phyloP scores from a whole-genome alignment of 306 rosid genomes.

The Trifolium subterraneum region DNA sequence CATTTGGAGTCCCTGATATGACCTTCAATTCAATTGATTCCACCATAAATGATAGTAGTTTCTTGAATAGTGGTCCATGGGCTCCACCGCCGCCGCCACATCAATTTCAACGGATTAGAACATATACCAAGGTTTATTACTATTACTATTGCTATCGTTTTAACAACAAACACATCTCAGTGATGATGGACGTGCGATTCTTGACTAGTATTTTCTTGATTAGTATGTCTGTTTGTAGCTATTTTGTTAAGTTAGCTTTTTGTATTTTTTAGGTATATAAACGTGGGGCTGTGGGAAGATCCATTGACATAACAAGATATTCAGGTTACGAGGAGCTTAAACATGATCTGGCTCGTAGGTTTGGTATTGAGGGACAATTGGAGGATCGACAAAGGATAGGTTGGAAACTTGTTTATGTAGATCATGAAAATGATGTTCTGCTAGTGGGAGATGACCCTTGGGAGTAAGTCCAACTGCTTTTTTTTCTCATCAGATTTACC shows the following conservation, averaged over 20 bases:
- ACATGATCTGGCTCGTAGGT: conserved; percentile 89
- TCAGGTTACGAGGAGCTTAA: conserved; percentile 85
- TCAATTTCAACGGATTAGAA: conserved; percentile 83
- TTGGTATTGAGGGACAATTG: conserved; percentile 93
- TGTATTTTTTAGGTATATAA: conserved; percentile 71
- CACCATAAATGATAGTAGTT: conserved; percentile 70
- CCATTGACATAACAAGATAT: conserved; percentile 88
- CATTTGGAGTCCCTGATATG: conserved; percentile 94
- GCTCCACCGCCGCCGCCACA: conserved; percentile 70
- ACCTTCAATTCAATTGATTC: conserved; percentile 87
- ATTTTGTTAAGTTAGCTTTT: conserved; percentile 25
- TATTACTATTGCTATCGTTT: conserved; percentile 17
- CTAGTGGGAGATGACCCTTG: conserved; percentile 98
- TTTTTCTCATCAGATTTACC: conserved; percentile 20
- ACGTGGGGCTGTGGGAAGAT: conserved; percentile 99
- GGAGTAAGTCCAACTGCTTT: conserved; percentile 68
- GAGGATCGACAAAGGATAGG: conserved; percentile 89
- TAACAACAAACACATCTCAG: neutral
- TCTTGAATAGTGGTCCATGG: conserved; percentile 78
- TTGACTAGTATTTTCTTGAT: neutral
- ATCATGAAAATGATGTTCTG: conserved; percentile 90
- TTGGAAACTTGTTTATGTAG: conserved; percentile 96
- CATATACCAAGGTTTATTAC: conserved; percentile 86
- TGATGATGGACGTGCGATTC: neutral
- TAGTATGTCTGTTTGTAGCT: neutral